phyloP scores from a whole-genome alignment of 441 rosid genomes.

The Erodium trifolium region DNA sequence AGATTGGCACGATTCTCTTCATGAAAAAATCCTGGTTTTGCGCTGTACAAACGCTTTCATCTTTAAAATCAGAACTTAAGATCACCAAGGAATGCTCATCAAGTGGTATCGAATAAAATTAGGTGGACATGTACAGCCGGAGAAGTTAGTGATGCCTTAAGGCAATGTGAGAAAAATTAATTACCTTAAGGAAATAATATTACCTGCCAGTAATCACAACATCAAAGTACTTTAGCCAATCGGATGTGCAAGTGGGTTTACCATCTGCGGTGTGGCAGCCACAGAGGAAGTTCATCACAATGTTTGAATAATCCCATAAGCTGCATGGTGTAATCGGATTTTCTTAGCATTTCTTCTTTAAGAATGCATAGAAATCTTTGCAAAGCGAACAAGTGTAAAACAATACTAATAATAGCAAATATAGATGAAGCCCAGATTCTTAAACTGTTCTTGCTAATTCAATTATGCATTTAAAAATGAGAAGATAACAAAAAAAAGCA shows the following conservation, averaged over 20 bases:
- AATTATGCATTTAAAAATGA: neutral
- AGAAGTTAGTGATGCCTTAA: no score
- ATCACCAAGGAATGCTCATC: no score
- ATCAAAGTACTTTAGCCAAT: slow-evolving; percentile 89
- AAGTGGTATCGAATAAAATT: no score
- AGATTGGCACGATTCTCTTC: slow-evolving; percentile 80
- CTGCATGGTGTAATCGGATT: slow-evolving; percentile 37
- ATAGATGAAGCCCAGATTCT: no score
- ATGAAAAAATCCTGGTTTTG: slow-evolving; percentile 94
- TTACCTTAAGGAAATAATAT: neutral
- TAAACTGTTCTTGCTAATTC: neutral
- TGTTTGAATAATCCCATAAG: slow-evolving; percentile 95
- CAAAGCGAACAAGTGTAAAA: no score
- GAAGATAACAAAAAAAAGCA: no score
- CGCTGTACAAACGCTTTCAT: slow-evolving; percentile 34
- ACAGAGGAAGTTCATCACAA: slow-evolving; percentile 96
- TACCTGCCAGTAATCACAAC: slow-evolving; percentile 96
- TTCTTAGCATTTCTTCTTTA: neutral
- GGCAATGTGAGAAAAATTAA: no score
- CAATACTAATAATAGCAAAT: no score
- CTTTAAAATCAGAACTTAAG: no score
- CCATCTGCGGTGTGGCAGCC: slow-evolving; percentile 38
- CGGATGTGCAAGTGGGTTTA: slow-evolving; percentile 43
- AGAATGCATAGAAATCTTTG: neutral
- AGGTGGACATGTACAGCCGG: no score